Evolutionary conservation across 2,329 filamentous ascomycete species (phyloP).

Genomic region (Lecanicillium sp.): DNA sequence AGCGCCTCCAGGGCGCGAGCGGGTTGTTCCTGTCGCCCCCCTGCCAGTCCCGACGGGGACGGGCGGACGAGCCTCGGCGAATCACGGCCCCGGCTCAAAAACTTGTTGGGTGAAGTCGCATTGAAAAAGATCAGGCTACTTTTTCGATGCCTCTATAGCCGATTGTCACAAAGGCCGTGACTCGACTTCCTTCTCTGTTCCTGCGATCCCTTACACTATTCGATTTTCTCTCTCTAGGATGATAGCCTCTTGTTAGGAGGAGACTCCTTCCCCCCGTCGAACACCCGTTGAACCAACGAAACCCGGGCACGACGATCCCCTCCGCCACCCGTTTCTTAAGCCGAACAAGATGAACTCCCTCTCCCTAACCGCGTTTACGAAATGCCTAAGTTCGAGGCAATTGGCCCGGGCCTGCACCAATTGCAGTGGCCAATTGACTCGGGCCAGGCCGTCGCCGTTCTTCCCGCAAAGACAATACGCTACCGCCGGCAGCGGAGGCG

Average conservation of each 20-base stretch:
- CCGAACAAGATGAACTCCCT: constrained; percentile 35
- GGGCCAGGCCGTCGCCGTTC: constrained; percentile 19
- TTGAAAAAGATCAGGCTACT: background rate
- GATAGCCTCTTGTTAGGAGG: constrained; percentile 2
- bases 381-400: constrained; percentile 28
- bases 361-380: constrained; percentile 28
- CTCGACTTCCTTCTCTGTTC: background rate
- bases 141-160: background rate
- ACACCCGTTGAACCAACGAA: background rate
- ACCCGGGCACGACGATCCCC: background rate
- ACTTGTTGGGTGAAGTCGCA: constrained; percentile 10
- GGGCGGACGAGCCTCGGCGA: constrained; percentile 11
- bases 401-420: constrained; percentile 35
- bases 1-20: too few relatives aligned
- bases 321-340: background rate
- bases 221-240: constrained; percentile 2
- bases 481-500: constrained; percentile 11
- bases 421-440: constrained; percentile 33
- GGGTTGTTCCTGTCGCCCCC: too few relatives aligned
- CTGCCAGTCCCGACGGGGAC: constrained; percentile 5
- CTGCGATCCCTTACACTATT: background rate
- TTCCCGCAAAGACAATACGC: constrained; percentile 21
- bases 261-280: too few relatives aligned
- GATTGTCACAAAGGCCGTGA: background rate
- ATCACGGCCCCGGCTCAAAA: constrained; percentile 11